Conservation (phyloP, 345 rosid genomes). For the Sonneratia caseolaris region DNA sequence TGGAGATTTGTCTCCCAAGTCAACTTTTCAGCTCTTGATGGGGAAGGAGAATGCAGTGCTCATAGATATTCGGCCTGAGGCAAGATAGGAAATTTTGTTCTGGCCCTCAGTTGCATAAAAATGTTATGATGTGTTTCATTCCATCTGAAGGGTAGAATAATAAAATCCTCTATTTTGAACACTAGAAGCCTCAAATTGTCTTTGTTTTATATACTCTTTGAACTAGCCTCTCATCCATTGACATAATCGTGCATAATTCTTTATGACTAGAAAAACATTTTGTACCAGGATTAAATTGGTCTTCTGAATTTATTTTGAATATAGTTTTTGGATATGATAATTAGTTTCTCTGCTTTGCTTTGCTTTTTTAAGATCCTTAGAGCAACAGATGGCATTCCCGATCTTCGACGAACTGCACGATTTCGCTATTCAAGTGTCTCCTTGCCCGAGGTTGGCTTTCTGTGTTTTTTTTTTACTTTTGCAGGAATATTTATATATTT, state of each 20-base stretch:
- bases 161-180: neutral
- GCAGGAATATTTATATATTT: neutral
- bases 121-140: neutral
- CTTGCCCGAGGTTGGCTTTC: constrained; percentile 67
- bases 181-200: neutral
- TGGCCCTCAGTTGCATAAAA: constrained; percentile 15
- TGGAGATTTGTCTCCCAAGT: constrained; percentile 77
- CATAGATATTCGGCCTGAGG: constrained; percentile 93
- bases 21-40: constrained; percentile 56
- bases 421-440: constrained; percentile 70
- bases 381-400: constrained; percentile 87
- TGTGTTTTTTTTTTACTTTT: neutral
- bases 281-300: neutral
- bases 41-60: constrained; percentile 63
- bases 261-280: neutral
- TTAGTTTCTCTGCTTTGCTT: neutral
- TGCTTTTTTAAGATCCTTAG: constrained; percentile 49
- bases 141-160: neutral
- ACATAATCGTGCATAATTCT: neutral
- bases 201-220: neutral
- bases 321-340: neutral
- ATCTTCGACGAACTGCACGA: constrained; percentile 80
- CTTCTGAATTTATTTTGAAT: neutral
- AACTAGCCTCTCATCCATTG: neutral
- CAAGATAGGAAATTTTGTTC: constrained; percentile 43